These are phyloP conservation scores for Phytopythium oedochilum DNA, from an alignment of 352 stramenopile genomes.

Conservation along the genomic window DNA sequence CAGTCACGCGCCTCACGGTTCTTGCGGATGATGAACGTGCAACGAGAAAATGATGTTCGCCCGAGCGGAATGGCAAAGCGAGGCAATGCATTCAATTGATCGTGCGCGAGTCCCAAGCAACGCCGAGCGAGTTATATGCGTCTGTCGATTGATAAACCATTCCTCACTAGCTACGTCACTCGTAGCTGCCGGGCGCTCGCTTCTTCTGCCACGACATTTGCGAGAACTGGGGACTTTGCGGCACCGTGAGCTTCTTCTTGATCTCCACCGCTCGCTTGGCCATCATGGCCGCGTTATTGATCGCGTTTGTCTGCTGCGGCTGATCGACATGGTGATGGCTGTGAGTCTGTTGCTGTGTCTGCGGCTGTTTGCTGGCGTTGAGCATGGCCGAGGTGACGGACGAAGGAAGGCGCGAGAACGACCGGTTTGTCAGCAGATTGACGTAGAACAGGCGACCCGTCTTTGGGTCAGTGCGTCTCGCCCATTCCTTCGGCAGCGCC, in stretches of 20 bases:
- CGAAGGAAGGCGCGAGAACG: constrained; percentile 73
- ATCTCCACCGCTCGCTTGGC: constrained; percentile 9
- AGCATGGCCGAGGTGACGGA: constrained; percentile 67
- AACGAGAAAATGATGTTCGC: not conserved
- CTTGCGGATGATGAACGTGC: too few relatives aligned
- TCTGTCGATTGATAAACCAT: too few relatives aligned
- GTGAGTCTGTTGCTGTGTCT: constrained; percentile 11
- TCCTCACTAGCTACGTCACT: too few relatives aligned
- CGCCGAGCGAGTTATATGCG: too few relatives aligned
- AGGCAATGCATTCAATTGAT: not conserved
- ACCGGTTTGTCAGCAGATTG: constrained; percentile 81
- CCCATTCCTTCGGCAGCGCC: constrained; percentile 74
- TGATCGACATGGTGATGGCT: constrained; percentile 3
- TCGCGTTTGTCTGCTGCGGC: constrained; percentile 1
- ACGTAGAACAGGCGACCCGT: constrained; percentile 79
- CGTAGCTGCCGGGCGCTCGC: constrained; percentile 22
- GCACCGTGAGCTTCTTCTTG: constrained; percentile 51
- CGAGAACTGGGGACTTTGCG: constrained; percentile 72
- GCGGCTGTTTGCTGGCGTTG: constrained; percentile 23
- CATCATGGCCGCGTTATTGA: constrained; percentile 1
- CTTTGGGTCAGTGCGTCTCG: constrained; percentile 69
- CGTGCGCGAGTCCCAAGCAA: not conserved
- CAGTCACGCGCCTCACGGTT: too few relatives aligned
- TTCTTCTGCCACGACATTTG: constrained; percentile 85
- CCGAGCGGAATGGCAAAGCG: not conserved